Evolutionary conservation across 441 rosid species (phyloP), one percentile per base, ranked within the genome.

Genomic region (Erodium chrysanthum): DNA sequence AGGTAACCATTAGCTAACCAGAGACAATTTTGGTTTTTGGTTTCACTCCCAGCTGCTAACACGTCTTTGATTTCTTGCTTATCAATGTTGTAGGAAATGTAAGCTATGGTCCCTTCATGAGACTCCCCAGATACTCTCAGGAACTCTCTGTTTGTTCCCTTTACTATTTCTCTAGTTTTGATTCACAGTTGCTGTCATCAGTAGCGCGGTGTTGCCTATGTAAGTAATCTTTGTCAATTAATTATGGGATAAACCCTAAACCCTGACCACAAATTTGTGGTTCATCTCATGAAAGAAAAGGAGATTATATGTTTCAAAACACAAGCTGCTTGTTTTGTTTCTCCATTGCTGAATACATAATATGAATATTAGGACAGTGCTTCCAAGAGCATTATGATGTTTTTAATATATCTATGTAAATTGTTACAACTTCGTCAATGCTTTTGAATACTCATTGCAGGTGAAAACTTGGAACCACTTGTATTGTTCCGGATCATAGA

Each of bases 61-160:
- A 66, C 3, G 65, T 66, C 66, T 56, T 64, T 50, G 27, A 23
- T 21, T 65, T 71, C 66, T 74, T 52, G 66, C 46, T 23, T 76
- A 18, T 64, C 21, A 75, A n/a, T 65, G 66, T 56, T 75, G 66
- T 85, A 86, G 97, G 88, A 76, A 76, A 76, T 18, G 67, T 74
- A 65, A 18, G 52, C 52, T 78, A 78, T 78, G 98, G 98, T 68
- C 86, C 91, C 69, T 91, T 93, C 82, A 50, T 82, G 58, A 84
- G 77, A 68, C 96, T 94, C 75, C 82, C 88, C 22, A 42, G 74
- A 77, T 89, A 84, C 76, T 75, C 74, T 70, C 97, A 91, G 80
- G 94, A 89, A 70, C 78, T 89, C 68, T 74, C 96, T 27, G 68
- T 88, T 62, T 81, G 81, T 72, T 79, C 89, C 79, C 88, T 91